These are phyloP conservation scores for Puya raimondii DNA, from an alignment of 176 grass and related monocot species.

Conservation along the genomic window DNA sequence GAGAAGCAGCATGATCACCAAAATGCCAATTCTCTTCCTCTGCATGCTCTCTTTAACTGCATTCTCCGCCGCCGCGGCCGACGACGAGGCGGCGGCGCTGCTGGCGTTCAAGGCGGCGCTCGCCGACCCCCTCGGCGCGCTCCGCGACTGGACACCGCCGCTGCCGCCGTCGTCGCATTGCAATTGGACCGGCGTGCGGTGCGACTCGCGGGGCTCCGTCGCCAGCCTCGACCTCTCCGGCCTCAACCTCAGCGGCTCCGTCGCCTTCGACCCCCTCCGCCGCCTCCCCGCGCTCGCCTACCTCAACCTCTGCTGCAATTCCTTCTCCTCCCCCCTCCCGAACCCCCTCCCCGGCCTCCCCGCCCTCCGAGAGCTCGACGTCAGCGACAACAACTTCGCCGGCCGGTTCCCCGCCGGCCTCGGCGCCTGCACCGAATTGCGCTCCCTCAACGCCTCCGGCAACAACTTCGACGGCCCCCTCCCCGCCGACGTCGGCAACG, in stretches of 20 bases:
- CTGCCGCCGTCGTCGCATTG: constrained; percentile 30
- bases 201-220: constrained; percentile 49
- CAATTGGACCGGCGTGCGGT: constrained; percentile 62
- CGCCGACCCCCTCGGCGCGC: constrained; percentile 41
- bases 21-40: constrained; percentile 34
- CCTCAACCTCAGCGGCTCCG: constrained; percentile 62
- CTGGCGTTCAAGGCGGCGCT: constrained; percentile 59
- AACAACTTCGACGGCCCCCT: constrained; percentile 86
- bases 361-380: constrained; percentile 46
- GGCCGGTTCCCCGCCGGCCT: constrained; percentile 60
- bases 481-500: constrained; percentile 52
- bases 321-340: constrained; percentile 46
- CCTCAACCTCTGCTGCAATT: constrained; percentile 63
- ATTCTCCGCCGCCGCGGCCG: constrained; percentile 21
- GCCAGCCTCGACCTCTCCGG: constrained; percentile 59
- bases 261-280: constrained; percentile 43
- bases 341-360: constrained; percentile 34
- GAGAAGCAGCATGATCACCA: constrained; percentile 26
- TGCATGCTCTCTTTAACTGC: constrained; percentile 28
- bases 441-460: constrained; percentile 64
- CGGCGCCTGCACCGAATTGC: constrained; percentile 36
- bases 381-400: constrained; percentile 85
- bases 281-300: constrained; percentile 45
- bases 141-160: constrained; percentile 37
- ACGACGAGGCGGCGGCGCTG: constrained; percentile 36